phyloP scores from a whole-genome alignment of 129 eudicot genomes.

The Calendula officinalis region DNA sequence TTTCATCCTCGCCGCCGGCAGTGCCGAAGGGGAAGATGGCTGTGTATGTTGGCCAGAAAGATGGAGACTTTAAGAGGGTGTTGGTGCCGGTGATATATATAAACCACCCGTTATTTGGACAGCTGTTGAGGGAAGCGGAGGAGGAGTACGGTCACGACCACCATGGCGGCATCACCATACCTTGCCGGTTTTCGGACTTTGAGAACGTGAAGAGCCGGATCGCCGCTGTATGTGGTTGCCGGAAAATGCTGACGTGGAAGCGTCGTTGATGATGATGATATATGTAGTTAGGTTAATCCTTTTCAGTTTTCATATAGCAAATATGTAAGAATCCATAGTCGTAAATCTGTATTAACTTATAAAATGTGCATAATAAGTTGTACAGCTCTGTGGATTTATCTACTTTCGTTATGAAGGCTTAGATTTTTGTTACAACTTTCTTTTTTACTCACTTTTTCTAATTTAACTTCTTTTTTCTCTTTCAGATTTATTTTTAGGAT shows the following conservation, averaged over 20 bases:
- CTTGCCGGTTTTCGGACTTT: constrained; percentile 87
- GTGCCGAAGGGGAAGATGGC: constrained; percentile 90
- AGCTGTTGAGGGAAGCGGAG: constrained; percentile 75
- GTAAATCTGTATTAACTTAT: too few species aligned
- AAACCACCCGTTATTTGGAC: constrained; percentile 82
- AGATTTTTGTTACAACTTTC: too few species aligned
- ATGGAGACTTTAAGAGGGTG: constrained; percentile 63
- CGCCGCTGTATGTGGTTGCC: constrained; percentile 52
- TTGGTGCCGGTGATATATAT: constrained; percentile 84
- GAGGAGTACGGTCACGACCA: constrained; percentile 76
- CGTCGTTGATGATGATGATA: constrained; percentile 18
- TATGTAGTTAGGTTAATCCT: background rate
- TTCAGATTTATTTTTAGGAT: too few species aligned
- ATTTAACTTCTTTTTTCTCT: too few species aligned
- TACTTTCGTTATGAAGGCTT: too few species aligned
- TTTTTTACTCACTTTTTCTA: too few species aligned
- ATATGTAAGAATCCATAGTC: too few species aligned
- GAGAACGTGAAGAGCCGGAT: constrained; percentile 66
- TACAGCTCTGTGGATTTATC: too few species aligned
- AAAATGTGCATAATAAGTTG: too few species aligned
- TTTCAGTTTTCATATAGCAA: too few species aligned
- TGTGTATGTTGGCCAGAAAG: constrained; percentile 78
- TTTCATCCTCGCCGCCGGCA: constrained; percentile 33
- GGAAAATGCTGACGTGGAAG: constrained; percentile 58
- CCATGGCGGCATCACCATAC: constrained; percentile 85